These are phyloP conservation scores for Diutina mesorugosa DNA, from an alignment of 1,139 yeast genomes.

Conservation along the genomic window DNA sequence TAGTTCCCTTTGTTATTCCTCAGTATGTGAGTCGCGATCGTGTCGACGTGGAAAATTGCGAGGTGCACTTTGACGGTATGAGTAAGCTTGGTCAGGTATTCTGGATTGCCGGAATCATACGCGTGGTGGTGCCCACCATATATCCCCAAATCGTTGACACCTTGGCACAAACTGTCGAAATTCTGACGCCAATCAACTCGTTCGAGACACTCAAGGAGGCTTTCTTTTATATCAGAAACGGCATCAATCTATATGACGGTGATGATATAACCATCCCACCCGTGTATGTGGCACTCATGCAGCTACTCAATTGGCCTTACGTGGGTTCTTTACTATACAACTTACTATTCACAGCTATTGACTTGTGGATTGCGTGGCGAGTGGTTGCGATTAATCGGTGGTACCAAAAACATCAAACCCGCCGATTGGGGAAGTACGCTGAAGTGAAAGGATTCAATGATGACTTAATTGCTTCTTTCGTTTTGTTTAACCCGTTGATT, in stretches of 20 bases:
- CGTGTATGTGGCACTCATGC: conserved; percentile 4
- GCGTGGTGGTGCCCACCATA: conserved; percentile 9
- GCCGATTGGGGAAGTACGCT: conserved; percentile 5
- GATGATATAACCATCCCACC: conserved; percentile 18
- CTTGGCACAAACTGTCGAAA: conserved; percentile 37
- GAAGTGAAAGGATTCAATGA: conserved; percentile 17
- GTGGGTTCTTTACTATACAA: conserved; percentile 11
- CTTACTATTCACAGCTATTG: conserved; percentile 26
- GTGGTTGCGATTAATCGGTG: conserved; percentile 28
- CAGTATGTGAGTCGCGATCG: background rate
- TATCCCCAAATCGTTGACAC: conserved; percentile 18
- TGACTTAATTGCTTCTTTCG: conserved; percentile 38
- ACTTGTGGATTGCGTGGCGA: conserved; percentile 26
- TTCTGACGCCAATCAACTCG: conserved; percentile 71
- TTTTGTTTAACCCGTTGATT: conserved; percentile 65
- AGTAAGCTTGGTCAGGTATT: conserved; percentile 14
- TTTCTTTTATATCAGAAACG: conserved; percentile 47
- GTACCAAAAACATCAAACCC: conserved; percentile 16
- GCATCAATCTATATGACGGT: conserved; percentile 63
- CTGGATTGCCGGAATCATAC: conserved; percentile 16
- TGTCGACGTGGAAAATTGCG: background rate
- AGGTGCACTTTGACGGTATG: conserved; percentile 7
- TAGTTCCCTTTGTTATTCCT: background rate
- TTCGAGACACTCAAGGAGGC: conserved; percentile 67
- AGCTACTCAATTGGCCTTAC: background rate